phyloP scores from a whole-genome alignment of 108 stramenopile species.

The Skeletonema menzelii region DNA sequence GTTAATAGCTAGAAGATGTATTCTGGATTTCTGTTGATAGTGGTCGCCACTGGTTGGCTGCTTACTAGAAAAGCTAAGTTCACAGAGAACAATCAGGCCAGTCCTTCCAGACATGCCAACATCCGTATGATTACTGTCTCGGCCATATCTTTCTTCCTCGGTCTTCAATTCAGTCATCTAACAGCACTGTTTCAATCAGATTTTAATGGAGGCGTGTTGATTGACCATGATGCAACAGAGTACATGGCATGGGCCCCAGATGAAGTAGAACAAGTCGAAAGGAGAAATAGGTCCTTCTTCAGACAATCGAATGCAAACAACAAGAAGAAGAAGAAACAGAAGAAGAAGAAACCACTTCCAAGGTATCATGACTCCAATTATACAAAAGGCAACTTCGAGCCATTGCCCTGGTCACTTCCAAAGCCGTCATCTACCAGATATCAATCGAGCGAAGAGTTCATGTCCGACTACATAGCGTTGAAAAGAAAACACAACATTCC shows the following conservation, averaged over 20 bases:
- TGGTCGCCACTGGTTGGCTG: not conserved
- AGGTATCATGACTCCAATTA: not conserved
- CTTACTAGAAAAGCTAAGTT: not conserved
- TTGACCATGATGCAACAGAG: not conserved
- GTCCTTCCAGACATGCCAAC: not conserved
- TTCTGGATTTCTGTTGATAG: not conserved
- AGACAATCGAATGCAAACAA: too few species aligned
- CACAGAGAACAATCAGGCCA: not conserved
- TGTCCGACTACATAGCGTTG: constrained; percentile 31
- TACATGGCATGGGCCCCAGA: constrained; percentile 17
- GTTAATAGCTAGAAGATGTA: not conserved
- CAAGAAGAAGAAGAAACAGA: not conserved
- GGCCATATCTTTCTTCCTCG: constrained; percentile 28
- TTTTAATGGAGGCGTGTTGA: not conserved
- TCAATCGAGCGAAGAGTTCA: constrained; percentile 39
- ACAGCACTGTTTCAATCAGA: not conserved
- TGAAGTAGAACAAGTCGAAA: not conserved
- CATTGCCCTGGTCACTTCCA: constrained; percentile 46
- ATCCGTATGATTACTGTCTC: not conserved
- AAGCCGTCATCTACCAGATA: constrained; percentile 3
- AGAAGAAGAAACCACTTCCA: not conserved
- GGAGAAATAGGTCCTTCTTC: constrained; percentile 5
- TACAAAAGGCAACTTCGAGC: constrained; percentile 14
- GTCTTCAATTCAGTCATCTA: constrained; percentile 23
- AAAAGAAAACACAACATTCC: constrained; percentile 19